Evolutionary conservation across 768 basidiomycete species (phyloP), one percentile per base, ranked within the genome.

Genomic region (Fistulinella prunicolor): DNA sequence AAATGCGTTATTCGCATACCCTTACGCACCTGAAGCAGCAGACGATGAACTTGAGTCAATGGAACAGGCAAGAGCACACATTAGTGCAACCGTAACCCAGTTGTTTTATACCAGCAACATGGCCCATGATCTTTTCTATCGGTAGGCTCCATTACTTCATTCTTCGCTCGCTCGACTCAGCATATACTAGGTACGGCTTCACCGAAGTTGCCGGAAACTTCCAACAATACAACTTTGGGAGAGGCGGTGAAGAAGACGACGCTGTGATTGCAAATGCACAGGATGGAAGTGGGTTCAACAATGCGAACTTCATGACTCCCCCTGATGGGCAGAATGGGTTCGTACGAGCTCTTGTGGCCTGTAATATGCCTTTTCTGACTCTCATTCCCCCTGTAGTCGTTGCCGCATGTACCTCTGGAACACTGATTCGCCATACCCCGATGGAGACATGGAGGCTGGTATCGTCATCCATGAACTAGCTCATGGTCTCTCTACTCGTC

Each of bases 341-440:
- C 3, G 66, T 62, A 22, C 16, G 23, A 21, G 35, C 23, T 44
- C 3, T 20, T 12, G 5, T 37, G n/a, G 17, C 24, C 4, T 23
- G 0, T 7, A 10, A 17, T 6, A 5, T 6, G 4, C 10, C 21
- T 3, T 40, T 4, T 13, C 42, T 53, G 13, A 57, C 34, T 24
- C 4, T 8, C 28, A 16, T 22, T 17, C 14, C 12, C n/a, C 3
- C 16, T 36, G 6, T 16, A 66, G 65, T 3, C 83, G 89, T 44
- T 94, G 92, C 86, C 79, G 94, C 56, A 97, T 94, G 94, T 94
- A 94, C 70, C 74, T 94, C 38, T 99, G 95, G 95, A 88, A 91
- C 68, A 90, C 89, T 1, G 87, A 84, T 8, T 73, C 79, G 20
- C 95, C 95, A 3, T 97, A 86, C 73, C 77, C 94, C 19, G 95